Evolutionary conservation across 257 asterid genomes (phyloP).

Genomic region (Parsonsia alboflavescens): DNA sequence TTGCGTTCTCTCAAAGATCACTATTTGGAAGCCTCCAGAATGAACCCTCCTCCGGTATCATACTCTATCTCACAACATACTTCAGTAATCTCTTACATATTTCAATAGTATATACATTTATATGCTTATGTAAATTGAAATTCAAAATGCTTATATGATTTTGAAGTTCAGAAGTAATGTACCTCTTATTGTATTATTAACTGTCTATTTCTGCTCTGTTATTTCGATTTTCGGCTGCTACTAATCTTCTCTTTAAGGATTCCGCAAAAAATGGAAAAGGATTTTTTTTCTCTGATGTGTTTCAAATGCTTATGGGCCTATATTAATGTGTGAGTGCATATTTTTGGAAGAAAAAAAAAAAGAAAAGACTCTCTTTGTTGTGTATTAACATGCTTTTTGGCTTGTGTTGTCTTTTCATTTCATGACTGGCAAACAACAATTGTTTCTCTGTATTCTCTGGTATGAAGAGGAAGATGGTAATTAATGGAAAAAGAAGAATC

Average conservation of each 20-base stretch:
- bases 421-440: not conserved
- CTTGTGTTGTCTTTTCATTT: not conserved
- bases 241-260: too few species aligned
- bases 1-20: slow-evolving; percentile 94
- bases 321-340: not conserved
- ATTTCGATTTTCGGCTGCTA: too few species aligned
- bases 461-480: not conserved
- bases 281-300: not conserved
- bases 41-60: slow-evolving; percentile 85
- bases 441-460: not conserved
- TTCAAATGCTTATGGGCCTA: not conserved
- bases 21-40: slow-evolving; percentile 72
- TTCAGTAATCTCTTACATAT: not conserved
- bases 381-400: not conserved
- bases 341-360: not conserved
- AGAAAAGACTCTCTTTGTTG: not conserved
- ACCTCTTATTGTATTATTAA: too few species aligned
- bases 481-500: not conserved
- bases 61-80: not conserved
- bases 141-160: too few species aligned
- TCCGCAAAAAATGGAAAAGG: too few species aligned
- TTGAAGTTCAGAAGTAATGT: too few species aligned
- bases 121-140: too few species aligned
- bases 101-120: too few species aligned
- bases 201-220: too few species aligned